A percentile compares a stretch with the other conserved stretches of the same genome.
Evolutionary conservation across 2,329 filamentous ascomycete genomes (phyloP).

Genomic region (Beauveria scarabaeidicola): DNA sequence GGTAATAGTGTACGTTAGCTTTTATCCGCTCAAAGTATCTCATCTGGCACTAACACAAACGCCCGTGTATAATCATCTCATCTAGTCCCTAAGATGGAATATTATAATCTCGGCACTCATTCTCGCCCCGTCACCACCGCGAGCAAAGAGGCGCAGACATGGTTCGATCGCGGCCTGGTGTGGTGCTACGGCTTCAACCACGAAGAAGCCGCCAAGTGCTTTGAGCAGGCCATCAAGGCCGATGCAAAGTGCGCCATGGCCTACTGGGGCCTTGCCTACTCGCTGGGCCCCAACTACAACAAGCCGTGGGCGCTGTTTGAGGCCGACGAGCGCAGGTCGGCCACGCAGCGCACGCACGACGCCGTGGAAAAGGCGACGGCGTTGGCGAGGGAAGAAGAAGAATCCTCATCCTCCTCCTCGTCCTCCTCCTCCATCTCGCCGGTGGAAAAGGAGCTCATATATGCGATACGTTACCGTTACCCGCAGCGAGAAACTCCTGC

Average conservation of each 20-base stretch:
- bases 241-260: slow-evolving; percentile 53
- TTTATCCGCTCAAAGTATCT: background rate
- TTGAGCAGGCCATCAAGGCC: slow-evolving; percentile 46
- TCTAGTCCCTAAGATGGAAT: slow-evolving; percentile 10
- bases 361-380: slow-evolving; percentile 22
- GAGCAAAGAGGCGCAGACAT: slow-evolving; percentile 45
- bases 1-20: no score
- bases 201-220: slow-evolving; percentile 59
- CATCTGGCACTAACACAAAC: background rate
- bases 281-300: slow-evolving; percentile 67
- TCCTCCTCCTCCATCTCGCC: slow-evolving; percentile 8
- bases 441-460: slow-evolving; percentile 52
- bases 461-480: slow-evolving; percentile 54
- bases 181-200: slow-evolving; percentile 75
- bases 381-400: slow-evolving; percentile 8
- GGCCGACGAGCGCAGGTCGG: slow-evolving; percentile 44
- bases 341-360: slow-evolving; percentile 30
- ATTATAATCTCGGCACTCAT: slow-evolving; percentile 57
- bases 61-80: background rate
- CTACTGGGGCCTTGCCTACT: slow-evolving; percentile 63
- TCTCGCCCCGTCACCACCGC: slow-evolving; percentile 45
- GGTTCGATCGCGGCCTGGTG: slow-evolving; percentile 65
- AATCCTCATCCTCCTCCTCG: no score
- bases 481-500: slow-evolving; percentile 30
- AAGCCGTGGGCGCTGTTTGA: slow-evolving; percentile 71